Base-by-base conservation (phyloP, 73 alveolate genomes). In the Vitrella brassicaformis region DNA sequence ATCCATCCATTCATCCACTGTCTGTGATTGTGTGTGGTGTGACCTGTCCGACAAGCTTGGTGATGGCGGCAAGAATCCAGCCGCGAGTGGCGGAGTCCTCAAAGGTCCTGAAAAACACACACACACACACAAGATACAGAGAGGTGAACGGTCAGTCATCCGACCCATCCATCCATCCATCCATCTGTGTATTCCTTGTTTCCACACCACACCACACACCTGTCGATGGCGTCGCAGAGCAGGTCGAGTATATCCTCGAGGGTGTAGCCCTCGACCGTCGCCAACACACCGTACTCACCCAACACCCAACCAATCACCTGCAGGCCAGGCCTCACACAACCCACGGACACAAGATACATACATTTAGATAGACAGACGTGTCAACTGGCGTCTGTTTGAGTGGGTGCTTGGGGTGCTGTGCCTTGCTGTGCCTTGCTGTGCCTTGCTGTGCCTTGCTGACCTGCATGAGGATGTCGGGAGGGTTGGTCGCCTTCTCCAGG, bases 221-320 rank as follows among this genome's bases (percentile, higher is more conserved):
- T 39, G 56, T 39, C 56, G 56, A 39, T 39, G 22, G 56, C 56
- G 14, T 76, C 83, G 19, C 70, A 31, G 19, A 76, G 76, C 4
- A 76, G 76, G 71, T 76, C 83, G 1, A 72, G 76, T 25, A 76
- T 67, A 66, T 76, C 83, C 68, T 76, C 83, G 10, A 76, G 69
- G 31, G 66, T 47, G 71, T 68, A 76, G 30, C 83, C 83, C 19
- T 76, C 83, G 30, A 68, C 47, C 8, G 28, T 68, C 19, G 77
- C 75, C 30, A 76, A 71, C 39, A 71, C n/a, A 19, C 75, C 83
- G 28, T 76, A 76, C 71, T 76, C 83, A 10, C 83, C 83, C 28
- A 76, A 71, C 1, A 76, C 83, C 83, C 83, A 76, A 19, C 75
- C 75, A 39, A 76, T 68, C 25, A 76, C 83, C 83, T 76, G 74